A percentile compares a stretch with the other conserved stretches of the same genome.
These are phyloP conservation scores for Asclepias syriaca DNA, from an alignment of 257 asterid species.

Conservation along the genomic window DNA sequence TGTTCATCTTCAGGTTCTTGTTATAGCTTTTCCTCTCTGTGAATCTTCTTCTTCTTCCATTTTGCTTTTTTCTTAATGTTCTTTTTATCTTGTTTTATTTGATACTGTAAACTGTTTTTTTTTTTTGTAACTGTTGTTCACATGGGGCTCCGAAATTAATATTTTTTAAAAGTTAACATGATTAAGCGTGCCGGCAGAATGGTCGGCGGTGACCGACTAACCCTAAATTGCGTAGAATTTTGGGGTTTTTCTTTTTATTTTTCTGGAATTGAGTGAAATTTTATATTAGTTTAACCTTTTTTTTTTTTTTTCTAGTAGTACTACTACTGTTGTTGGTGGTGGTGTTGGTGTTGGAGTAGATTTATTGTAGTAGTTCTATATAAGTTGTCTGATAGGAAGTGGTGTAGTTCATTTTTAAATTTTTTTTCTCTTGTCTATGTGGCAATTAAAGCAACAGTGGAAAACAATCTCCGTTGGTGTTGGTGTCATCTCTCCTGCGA, in stretches of 20 bases:
- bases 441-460: neutral
- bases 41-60: too few relatives aligned
- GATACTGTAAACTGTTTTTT: neutral
- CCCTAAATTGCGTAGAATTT: neutral
- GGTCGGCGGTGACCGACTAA: constrained; percentile 3
- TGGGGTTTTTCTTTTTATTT: neutral
- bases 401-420: neutral
- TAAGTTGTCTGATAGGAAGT: neutral
- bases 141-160: neutral
- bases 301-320: neutral
- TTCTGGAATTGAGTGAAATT: neutral
- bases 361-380: neutral
- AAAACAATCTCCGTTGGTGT: constrained; percentile 22
- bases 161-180: neutral
- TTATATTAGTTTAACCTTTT: neutral
- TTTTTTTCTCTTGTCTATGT: neutral
- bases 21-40: neutral
- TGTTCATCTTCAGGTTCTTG: neutral
- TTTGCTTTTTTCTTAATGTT: neutral
- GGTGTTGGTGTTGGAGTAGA: too few relatives aligned
- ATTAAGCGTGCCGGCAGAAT: neutral
- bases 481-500: constrained; percentile 82
- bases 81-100: neutral
- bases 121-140: neutral
- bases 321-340: too few relatives aligned